Evolutionary conservation across 2,329 filamentous ascomycete genomes (phyloP).

Genomic region (Pestalotiopsis sp.): DNA sequence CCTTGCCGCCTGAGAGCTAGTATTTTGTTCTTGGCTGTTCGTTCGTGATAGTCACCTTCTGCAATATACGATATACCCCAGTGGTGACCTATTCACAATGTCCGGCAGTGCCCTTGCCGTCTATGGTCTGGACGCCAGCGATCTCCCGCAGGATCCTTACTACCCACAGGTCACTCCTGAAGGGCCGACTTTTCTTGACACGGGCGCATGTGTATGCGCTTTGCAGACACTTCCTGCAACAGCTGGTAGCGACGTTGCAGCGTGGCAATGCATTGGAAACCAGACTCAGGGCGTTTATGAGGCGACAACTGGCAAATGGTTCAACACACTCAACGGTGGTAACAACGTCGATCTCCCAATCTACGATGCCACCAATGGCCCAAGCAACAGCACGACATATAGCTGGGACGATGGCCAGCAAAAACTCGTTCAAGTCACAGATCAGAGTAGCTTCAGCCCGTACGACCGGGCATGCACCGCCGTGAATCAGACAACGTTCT

Average conservation of each 20-base stretch:
- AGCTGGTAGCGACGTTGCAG: slow-evolving; percentile 12
- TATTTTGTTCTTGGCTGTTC: not conserved
- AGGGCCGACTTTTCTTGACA: slow-evolving; percentile 40
- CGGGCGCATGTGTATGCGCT: slow-evolving; percentile 37
- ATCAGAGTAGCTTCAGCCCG: slow-evolving; percentile 27
- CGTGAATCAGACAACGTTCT: slow-evolving; percentile 40
- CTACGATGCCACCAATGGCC: slow-evolving; percentile 38
- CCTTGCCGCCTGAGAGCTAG: not conserved
- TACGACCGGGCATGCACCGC: slow-evolving; percentile 45
- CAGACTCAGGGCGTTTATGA: slow-evolving; percentile 40
- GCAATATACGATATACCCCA: not conserved
- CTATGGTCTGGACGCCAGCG: not conserved
- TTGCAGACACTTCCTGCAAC: not conserved
- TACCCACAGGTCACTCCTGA: slow-evolving; percentile 25
- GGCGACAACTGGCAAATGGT: slow-evolving; percentile 43
- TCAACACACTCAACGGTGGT: slow-evolving; percentile 30
- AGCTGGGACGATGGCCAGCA: slow-evolving; percentile 27
- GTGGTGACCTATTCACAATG: not conserved
- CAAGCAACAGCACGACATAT: slow-evolving; percentile 29
- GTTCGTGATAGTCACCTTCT: not conserved
- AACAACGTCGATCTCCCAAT: slow-evolving; percentile 28
- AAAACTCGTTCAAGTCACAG: slow-evolving; percentile 25
- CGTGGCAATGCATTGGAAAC: slow-evolving; percentile 49
- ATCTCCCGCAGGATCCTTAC: slow-evolving; percentile 35
- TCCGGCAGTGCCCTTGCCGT: not conserved